Base-by-base conservation (phyloP, 495 filamentous ascomycete genomes). In the Penicillium ucsense region DNA sequence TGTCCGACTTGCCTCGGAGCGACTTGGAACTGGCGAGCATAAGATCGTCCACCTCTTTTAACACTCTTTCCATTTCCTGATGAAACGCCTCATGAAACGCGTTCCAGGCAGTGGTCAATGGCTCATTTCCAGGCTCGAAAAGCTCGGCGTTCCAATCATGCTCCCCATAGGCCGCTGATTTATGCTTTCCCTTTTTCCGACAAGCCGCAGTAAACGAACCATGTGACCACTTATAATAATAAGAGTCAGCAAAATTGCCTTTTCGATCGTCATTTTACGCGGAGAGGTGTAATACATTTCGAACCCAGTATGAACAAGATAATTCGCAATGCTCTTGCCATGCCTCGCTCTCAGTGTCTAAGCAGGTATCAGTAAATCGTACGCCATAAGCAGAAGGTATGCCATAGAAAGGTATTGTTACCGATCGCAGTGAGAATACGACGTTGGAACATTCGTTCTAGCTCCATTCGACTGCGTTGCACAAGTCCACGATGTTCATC, bases 71-170 rank as follows among this genome's bases (percentile, higher is more conserved):
- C 20, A 20, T 20, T 20, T 20, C 20, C 20, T 20, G 20, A 20
- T 20, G 20, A 47, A 45, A 46, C 51, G 49, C 45, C 45, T 4
- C 7, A 2, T 28, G 38, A 48, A 6, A 20, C 50, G 45, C 27
- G 6, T 51, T 36, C 51, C 48, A 54, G 29, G 11, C 3, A 10
- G 7, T 9, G 3, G 9, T 12, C 5, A 54, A n/a, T 12, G 10
- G 5, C 1, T 31, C 37, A 4, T 43, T n/a, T 31, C 38, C 9
- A 1, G 12, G 31, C 20, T 47, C 4, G 4, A 52, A 32, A 8
- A 58, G 11, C 33, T 57, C 51, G 30, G 56, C 31, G 31, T 66
- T 66, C 63, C 63, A 64, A 44, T 52, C 59, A 39, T 39, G 55
- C 43, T 37, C 37, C 6, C 38, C 38, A 10, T 35, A 45, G 1